These are phyloP conservation scores for Sisymbrium irio DNA, from an alignment of 345 rosid genomes.

Conservation along the genomic window DNA sequence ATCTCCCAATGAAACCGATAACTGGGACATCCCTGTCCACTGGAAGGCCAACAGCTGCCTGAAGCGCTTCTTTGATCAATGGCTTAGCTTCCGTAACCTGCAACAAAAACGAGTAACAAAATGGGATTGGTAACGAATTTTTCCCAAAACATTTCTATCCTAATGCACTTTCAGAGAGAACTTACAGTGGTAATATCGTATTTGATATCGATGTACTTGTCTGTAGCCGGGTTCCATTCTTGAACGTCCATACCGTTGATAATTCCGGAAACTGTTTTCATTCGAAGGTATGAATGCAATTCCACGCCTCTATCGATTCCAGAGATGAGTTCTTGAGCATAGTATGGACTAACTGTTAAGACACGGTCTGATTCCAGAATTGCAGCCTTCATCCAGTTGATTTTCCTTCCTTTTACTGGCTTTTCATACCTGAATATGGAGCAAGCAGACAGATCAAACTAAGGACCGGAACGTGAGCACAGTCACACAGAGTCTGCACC, in stretches of 20 bases:
- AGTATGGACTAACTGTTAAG: constrained; percentile 84
- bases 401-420: constrained; percentile 86
- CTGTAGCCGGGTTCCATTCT: constrained; percentile 89
- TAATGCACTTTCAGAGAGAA: neutral
- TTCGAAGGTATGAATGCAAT: constrained; percentile 59
- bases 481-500: neutral
- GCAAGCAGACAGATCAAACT: neutral
- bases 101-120: neutral
- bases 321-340: constrained; percentile 80
- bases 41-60: constrained; percentile 85
- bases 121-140: neutral
- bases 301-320: constrained; percentile 81
- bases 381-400: constrained; percentile 97
- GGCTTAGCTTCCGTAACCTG: constrained; percentile 86
- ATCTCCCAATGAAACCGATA: constrained; percentile 92
- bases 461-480: neutral
- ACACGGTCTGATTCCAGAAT: constrained; percentile 71
- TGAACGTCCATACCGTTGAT: constrained; percentile 95
- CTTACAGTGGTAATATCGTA: constrained; percentile 77
- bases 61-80: constrained; percentile 84
- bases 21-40: constrained; percentile 78
- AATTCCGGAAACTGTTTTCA: constrained; percentile 60
- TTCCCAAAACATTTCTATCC: neutral
- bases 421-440: constrained; percentile 44
- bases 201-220: constrained; percentile 65